A percentile compares a stretch with the other conserved stretches of the same genome.
Evolutionary conservation across 208 protist genomes (phyloP).

Genomic region (Acanthamoeba healyi): DNA sequence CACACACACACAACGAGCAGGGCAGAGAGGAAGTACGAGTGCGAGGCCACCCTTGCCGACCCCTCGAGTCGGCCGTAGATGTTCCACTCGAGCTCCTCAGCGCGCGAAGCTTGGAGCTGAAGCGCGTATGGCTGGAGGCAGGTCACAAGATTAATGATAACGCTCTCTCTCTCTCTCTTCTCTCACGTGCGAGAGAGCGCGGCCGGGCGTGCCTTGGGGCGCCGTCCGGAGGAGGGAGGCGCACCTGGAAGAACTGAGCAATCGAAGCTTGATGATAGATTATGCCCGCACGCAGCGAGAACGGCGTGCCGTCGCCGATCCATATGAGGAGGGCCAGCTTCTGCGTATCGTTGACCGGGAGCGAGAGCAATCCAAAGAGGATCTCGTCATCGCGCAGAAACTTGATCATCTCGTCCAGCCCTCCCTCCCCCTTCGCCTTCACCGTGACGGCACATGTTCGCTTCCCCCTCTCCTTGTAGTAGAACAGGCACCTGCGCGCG

Average conservation of each 20-base stretch:
- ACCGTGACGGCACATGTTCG: slow-evolving; percentile 48
- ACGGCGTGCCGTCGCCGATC: slow-evolving; percentile 50
- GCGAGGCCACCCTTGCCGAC: neutral
- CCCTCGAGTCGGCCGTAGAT: slow-evolving; percentile 58
- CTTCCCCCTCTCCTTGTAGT: slow-evolving; percentile 66
- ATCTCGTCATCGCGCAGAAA: slow-evolving; percentile 47
- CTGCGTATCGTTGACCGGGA: slow-evolving; percentile 32
- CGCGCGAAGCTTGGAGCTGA: slow-evolving; percentile 43
- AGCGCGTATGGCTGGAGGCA: neutral
- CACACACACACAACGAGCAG: no score
- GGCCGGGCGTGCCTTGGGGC: no score
- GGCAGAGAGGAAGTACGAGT: neutral
- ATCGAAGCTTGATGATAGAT: slow-evolving; percentile 58
- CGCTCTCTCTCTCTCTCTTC: no score
- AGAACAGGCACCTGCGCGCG: slow-evolving; percentile 32
- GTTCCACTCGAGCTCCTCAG: slow-evolving; percentile 43
- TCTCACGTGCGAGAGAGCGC: neutral
- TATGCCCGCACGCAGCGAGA: slow-evolving; percentile 50
- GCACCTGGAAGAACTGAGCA: slow-evolving; percentile 46
- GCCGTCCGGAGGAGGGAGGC: no score
- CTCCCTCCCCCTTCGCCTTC: slow-evolving; percentile 45
- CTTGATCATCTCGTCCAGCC: slow-evolving; percentile 33
- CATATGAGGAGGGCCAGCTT: slow-evolving; percentile 60
- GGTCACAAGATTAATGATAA: neutral
- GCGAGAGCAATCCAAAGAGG: slow-evolving; percentile 50